Evolutionary conservation across 495 filamentous ascomycete genomes (phyloP).

Genomic region (Aspergillus haitiensis): DNA sequence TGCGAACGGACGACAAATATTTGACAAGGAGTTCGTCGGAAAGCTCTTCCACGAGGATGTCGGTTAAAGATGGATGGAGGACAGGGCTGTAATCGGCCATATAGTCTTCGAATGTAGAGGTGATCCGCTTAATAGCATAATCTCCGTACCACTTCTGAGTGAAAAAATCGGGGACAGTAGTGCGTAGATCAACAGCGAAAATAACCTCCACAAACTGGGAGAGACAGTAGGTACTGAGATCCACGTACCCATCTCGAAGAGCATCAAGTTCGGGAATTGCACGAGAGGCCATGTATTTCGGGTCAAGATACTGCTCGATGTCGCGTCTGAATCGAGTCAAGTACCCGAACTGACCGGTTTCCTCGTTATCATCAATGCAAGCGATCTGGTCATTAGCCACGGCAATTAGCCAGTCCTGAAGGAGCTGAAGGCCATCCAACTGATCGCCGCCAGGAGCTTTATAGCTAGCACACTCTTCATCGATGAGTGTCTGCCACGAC

Average conservation of each 20-base stretch:
- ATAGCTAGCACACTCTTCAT: conserved; percentile 79
- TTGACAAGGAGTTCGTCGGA: conserved; percentile 82
- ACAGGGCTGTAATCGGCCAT: conserved; percentile 78
- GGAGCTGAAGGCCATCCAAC: conserved; percentile 70
- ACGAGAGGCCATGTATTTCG: conserved; percentile 71
- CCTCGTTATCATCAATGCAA: conserved; percentile 83
- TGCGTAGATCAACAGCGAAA: conserved; percentile 80
- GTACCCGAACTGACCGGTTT: conserved; percentile 69
- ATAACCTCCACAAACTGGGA: conserved; percentile 78
- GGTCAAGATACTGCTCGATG: conserved; percentile 73
- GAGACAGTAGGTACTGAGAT: conserved; percentile 88
- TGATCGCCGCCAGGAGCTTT: conserved; percentile 58
- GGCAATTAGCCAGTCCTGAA: conserved; percentile 95
- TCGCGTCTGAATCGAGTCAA: conserved; percentile 78
- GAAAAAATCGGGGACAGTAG: conserved; percentile 85
- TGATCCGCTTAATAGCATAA: conserved; percentile 82
- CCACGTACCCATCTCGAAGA: conserved; percentile 87
- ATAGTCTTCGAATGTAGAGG: conserved; percentile 92
- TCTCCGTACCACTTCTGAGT: conserved; percentile 82
- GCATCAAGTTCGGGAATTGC: conserved; percentile 68
- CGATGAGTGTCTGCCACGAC: conserved; percentile 81
- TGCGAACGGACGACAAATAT: conserved; percentile 84
- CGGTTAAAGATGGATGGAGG: conserved; percentile 78
- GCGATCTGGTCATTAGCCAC: conserved; percentile 98
- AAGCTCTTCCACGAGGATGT: conserved; percentile 87